Evolutionary conservation across 176 grass and related monocot species (phyloP), one percentile per base, ranked within the genome.

Genomic region (Cenchrus purpureus): DNA sequence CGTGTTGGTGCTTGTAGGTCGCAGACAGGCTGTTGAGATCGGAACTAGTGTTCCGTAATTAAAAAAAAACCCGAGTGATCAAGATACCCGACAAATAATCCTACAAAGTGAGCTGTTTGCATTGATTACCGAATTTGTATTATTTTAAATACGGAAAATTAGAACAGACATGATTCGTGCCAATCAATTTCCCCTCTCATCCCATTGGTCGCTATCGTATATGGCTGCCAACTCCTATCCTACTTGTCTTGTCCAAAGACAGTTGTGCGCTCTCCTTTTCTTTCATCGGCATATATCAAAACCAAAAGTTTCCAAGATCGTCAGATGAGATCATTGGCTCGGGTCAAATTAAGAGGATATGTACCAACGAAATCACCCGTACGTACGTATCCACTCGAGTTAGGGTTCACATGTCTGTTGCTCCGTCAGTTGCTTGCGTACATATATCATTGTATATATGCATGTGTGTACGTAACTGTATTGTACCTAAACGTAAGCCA

Each of bases 221-320:
- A 19, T 66, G 31, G 28, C 64, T 37, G n/a, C 57, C 20, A 42
- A 68, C 17, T 40, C 77, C 59, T 34, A 54, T 29, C 68, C 85
- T 81, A 82, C 61, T 7, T 59, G 52, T 52, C 60, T 60, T 49
- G 20, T n/a, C 76, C 69, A 68, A 53, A 57, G 10, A n/a, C 13
- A 46, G 8, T 17, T 40, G 37, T 40, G 37, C 37, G 37, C 37
- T 40, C 3, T 40, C 37, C 37, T 40, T 40, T 40, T 4, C 37
- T 40, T 40, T 40, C 37, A 40, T 40, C 37, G 37, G 9, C 49
- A 14, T 7, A 14, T 32, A 53, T 64, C 15, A 55, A 63, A 32
- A 12, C 16, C 8, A 32, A 64, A 88, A 45, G 8, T 25, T 69
- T 16, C 12, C 58, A 77, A 78, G 12, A 61, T 16, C 40, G 15